Percentiles rank a stretch among this genome's conserved stretches.
Conservation (phyloP, 805 yeast genomes). For the Starmera caribaea region DNA sequence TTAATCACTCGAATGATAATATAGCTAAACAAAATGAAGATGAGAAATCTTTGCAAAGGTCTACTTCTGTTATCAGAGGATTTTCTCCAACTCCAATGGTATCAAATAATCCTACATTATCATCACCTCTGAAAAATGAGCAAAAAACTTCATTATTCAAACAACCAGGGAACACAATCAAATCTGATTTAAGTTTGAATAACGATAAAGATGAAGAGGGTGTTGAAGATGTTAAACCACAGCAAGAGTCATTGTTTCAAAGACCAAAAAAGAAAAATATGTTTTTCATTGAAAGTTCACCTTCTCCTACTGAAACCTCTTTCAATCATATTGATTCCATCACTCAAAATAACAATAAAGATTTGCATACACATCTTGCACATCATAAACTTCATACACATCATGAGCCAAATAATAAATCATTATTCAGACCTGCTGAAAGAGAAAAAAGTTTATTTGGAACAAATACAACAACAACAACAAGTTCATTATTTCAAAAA, state of each 20-base stretch:
- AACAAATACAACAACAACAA: background rate
- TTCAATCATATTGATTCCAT: constrained; percentile 1
- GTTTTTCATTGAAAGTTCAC: constrained; percentile 23
- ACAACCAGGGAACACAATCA: background rate
- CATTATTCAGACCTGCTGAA: background rate
- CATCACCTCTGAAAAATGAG: no score
- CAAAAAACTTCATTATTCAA: background rate
- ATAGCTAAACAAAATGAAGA: background rate
- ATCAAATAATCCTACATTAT: no score
- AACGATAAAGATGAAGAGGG: background rate
- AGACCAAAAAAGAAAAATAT: constrained; percentile 15
- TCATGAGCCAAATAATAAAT: background rate
- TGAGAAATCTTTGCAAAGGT: constrained; percentile 12
- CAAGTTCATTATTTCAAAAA: background rate
- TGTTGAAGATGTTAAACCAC: background rate
- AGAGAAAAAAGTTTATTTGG: background rate
- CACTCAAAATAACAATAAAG: constrained; percentile 2
- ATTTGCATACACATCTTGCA: constrained; percentile 1
- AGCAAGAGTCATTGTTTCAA: constrained; percentile 1
- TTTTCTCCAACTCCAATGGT: constrained; percentile 12
- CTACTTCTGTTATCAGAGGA: constrained; percentile 19
- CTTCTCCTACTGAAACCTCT: constrained; percentile 19
- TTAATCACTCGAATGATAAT: background rate
- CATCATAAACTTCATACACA: background rate
- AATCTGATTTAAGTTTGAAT: background rate